These are phyloP conservation scores for Microbotryum intermedium DNA, from an alignment of 1,284 basidiomycete species.

Conservation along the genomic window DNA sequence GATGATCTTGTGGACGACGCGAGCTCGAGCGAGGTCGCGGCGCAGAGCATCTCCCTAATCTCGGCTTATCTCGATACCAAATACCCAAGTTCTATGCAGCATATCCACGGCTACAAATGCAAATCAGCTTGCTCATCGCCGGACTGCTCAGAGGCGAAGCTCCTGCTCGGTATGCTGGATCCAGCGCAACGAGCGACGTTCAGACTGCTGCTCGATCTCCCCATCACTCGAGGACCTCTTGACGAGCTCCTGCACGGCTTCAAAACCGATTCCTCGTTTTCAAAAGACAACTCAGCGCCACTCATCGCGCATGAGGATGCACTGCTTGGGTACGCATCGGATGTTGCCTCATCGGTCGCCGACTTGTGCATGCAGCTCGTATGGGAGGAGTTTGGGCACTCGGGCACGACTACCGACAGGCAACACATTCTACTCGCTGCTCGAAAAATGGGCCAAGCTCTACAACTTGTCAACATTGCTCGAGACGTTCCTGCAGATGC, in stretches of 20 bases:
- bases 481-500: conserved; percentile 42
- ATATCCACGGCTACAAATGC: too few relatives aligned
- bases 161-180: conserved; percentile 6
- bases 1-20: conserved; percentile 38
- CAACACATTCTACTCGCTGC: conserved; percentile 29
- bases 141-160: too few relatives aligned
- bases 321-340: conserved; percentile 41
- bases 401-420: not conserved
- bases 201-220: conserved; percentile 12
- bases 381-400: conserved; percentile 35
- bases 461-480: conserved; percentile 43
- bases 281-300: conserved; percentile 2
- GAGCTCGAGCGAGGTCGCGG: conserved; percentile 17
- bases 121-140: too few relatives aligned
- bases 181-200: conserved; percentile 15
- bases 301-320: conserved; percentile 41
- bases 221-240: conserved; percentile 28
- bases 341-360: conserved; percentile 43
- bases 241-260: conserved; percentile 42
- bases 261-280: conserved; percentile 37
- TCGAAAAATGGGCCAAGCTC: conserved; percentile 41
- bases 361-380: conserved; percentile 42
- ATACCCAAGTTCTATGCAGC: conserved; percentile 5
- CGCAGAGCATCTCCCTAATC: conserved; percentile 20
- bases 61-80: conserved; percentile 20